phyloP scores from a whole-genome alignment of 495 filamentous ascomycete species.

The Xylaria bambusicola region DNA sequence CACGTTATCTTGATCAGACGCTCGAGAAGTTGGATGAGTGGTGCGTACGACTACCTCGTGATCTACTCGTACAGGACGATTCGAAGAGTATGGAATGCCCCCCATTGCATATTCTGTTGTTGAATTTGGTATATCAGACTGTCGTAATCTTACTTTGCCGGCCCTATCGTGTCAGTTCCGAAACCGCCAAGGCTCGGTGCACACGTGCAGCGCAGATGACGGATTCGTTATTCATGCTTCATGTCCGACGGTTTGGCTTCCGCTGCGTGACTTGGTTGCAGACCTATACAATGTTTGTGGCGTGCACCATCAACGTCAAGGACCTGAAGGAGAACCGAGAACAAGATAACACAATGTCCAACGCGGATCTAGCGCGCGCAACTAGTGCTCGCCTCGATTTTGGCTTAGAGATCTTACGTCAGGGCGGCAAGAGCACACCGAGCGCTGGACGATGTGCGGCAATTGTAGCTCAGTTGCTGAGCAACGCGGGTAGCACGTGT shows the following conservation, averaged over 20 bases:
- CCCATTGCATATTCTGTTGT: background rate
- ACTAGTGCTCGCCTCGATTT: constrained; percentile 7
- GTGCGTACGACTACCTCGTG: background rate
- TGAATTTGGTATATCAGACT: constrained; percentile 4
- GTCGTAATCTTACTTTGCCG: constrained; percentile 10
- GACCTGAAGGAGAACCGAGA: background rate
- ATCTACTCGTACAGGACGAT: background rate
- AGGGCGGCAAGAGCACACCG: background rate
- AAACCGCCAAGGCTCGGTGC: background rate
- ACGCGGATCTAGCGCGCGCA: background rate
- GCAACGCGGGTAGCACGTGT: background rate
- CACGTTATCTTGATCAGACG: constrained; percentile 2
- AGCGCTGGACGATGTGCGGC: constrained; percentile 4
- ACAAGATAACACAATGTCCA: background rate
- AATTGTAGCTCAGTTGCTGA: constrained; percentile 1
- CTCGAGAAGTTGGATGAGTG: constrained; percentile 1
- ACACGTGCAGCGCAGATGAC: constrained; percentile 4
- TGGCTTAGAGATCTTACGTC: constrained; percentile 1
- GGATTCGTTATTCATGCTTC: constrained; percentile 5
- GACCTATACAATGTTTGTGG: constrained; percentile 5
- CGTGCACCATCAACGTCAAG: constrained; percentile 2
- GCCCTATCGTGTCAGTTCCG: constrained; percentile 4
- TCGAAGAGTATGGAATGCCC: background rate
- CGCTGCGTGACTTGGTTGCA: constrained; percentile 6
- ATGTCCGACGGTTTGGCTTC: constrained; percentile 4